Conservation (phyloP, 2,329 filamentous ascomycete species). For the Colletotrichum lupini region DNA sequence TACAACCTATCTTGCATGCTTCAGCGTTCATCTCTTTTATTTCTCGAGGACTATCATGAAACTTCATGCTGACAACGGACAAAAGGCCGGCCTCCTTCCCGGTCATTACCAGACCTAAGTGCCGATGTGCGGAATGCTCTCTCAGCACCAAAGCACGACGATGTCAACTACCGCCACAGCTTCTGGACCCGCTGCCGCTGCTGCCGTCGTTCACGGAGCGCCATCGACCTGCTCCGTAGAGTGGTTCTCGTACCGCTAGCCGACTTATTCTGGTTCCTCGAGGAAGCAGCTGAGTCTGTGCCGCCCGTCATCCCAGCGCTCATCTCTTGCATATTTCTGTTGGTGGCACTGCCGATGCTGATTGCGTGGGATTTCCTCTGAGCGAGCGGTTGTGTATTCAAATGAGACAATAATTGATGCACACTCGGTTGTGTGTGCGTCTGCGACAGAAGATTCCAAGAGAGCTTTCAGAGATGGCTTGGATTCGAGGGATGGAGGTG, state of each 20-base stretch:
- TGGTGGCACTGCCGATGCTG: constrained; percentile 21
- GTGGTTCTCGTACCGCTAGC: constrained; percentile 21
- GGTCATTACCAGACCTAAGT: constrained; percentile 31
- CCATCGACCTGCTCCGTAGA: constrained; percentile 21
- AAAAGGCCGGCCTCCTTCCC: not conserved
- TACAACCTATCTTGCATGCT: not conserved
- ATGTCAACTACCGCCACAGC: constrained; percentile 22
- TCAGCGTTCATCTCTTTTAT: not conserved
- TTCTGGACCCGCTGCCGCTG: constrained; percentile 33
- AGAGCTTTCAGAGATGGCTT: not conserved
- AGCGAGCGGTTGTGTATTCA: not conserved
- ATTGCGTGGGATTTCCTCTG: constrained; percentile 21
- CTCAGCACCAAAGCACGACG: constrained; percentile 25
- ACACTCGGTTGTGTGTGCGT: not conserved
- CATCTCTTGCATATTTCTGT: constrained; percentile 19
- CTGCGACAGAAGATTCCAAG: not conserved
- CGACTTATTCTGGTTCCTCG: constrained; percentile 12
- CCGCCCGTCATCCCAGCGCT: constrained; percentile 28
- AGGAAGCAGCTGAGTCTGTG: constrained; percentile 18
- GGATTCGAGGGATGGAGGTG: not conserved
- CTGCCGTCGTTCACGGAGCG: constrained; percentile 17
- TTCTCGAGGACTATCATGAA: not conserved
- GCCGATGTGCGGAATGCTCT: constrained; percentile 31
- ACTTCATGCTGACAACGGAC: not conserved
- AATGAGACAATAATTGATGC: not conserved